A percentile compares a stretch with the other conserved stretches of the same genome.
Conservation (phyloP, 2,329 filamentous ascomycete species). For the Aspergillus sp. region DNA sequence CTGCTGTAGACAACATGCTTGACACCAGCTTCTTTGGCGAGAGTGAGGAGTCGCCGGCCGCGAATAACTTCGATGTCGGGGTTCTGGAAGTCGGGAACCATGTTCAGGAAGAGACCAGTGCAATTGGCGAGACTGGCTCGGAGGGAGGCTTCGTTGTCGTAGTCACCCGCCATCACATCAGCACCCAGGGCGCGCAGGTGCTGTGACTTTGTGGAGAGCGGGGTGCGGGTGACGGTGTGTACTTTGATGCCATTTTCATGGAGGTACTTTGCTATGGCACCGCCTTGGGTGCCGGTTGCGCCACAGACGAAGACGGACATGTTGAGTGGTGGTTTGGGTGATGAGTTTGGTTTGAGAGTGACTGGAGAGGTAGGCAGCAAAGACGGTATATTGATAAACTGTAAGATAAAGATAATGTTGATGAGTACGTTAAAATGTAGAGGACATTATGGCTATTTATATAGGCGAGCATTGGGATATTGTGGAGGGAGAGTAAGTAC, state of each 20-base stretch:
- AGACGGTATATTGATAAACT: not conserved
- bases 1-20: constrained; percentile 35
- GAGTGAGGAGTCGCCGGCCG: constrained; percentile 27
- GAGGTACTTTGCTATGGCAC: constrained; percentile 31
- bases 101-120: constrained; percentile 32
- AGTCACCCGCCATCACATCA: constrained; percentile 32
- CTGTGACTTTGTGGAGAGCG: constrained; percentile 26
- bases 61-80: constrained; percentile 25
- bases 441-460: not conserved
- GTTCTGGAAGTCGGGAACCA: not conserved
- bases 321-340: constrained; percentile 10
- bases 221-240: constrained; percentile 37
- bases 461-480: not conserved
- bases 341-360: not conserved
- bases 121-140: constrained; percentile 32
- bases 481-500: not conserved
- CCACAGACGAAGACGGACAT: constrained; percentile 30
- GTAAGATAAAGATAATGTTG: not conserved
- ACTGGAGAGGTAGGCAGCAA: too few species aligned
- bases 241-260: constrained; percentile 28
- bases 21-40: constrained; percentile 33
- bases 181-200: constrained; percentile 33
- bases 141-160: constrained; percentile 32
- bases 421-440: not conserved
- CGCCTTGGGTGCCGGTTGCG: constrained; percentile 36